Base-by-base conservation (phyloP, 805 yeast species). In the Kuraishia molischiana region DNA sequence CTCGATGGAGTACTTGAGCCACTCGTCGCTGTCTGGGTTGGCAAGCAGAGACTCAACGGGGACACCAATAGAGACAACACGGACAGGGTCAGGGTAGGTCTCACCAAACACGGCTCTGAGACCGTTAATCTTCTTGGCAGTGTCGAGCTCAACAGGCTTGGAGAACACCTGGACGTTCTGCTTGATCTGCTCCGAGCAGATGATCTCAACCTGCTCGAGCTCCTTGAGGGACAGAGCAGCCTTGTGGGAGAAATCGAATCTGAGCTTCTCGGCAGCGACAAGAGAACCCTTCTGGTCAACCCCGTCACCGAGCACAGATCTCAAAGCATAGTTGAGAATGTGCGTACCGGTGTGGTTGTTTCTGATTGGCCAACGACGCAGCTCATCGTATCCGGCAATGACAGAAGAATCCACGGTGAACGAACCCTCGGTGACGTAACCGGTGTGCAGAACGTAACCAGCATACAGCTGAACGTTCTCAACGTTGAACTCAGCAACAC, bases 291-390 rank as follows among this genome's bases (percentile, higher is more conserved):
- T 86, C 69, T 92, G 99, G 51, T 87, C 95, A 42, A 92, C 79
- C 26, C 78, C 78, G 46, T 79, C 85, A 44, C 97, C 98, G 39
- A 92, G 66, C 32, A 82, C 86, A 51, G 79, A 81, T 57, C 90
- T 77, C 49, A 92, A 69, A 32, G 94, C 97, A 58, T 69, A 83
- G 65, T 92, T 92, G 51, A 92, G 74, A 34, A 92, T 77, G 56
- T 92, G 99, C 2, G 99, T 92, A 66, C 97, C 97, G 32, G 99
- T 90, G 64, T 92, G 99, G 72, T 92, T 92, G 67, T 89, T 87
- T 68, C 94, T 84, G 50, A 92, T 79, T 44, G 97, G 95, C 84
- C 86, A 80, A 67, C 99, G 85, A 61, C 97, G 84, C 52, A 82
- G 70, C 57, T 85, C 96, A 53, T 92, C 96, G 53, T 79, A 87